Conservation (phyloP, 805 yeast species). For the Allodekkera sacchari region DNA sequence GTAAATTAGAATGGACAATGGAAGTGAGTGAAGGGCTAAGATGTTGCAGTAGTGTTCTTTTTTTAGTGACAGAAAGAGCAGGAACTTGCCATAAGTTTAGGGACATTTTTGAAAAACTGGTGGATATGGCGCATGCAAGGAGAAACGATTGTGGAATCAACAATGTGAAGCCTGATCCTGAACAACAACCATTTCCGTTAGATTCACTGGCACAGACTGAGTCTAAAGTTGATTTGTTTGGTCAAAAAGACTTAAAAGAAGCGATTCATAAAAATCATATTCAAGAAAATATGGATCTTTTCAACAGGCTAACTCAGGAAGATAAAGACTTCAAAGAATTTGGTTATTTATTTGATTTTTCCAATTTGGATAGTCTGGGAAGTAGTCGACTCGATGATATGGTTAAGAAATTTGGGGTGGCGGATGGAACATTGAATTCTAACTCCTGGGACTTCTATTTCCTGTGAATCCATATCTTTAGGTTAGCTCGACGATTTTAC, state of each 20-base stretch:
- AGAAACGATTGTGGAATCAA: constrained; percentile 2
- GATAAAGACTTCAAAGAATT: constrained; percentile 3
- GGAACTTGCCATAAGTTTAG: constrained; percentile 8
- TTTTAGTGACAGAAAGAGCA: constrained; percentile 12
- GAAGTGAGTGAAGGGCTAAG: constrained; percentile 9
- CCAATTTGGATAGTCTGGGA: constrained; percentile 7
- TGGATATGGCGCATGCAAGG: constrained; percentile 5
- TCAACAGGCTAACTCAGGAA: constrained; percentile 5
- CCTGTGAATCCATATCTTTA: too few species aligned
- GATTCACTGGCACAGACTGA: too few species aligned
- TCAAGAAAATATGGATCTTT: constrained; percentile 6
- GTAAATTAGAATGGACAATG: constrained; percentile 8
- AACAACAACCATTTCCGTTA: too few species aligned
- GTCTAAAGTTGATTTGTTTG: constrained; percentile 4
- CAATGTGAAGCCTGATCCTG: not conserved
- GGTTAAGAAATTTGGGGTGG: constrained; percentile 7
- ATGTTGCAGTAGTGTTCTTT: constrained; percentile 10
- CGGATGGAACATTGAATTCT: too few species aligned
- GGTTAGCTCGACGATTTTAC: too few species aligned
- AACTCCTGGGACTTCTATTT: too few species aligned
- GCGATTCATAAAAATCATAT: constrained; percentile 1
- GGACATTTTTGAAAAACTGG: constrained; percentile 12
- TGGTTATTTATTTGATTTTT: constrained; percentile 7
- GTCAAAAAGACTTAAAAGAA: constrained; percentile 2
- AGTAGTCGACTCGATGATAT: constrained; percentile 5